phyloP scores from a whole-genome alignment of 805 yeast genomes.

The Diddensiella caesifluorescens region DNA sequence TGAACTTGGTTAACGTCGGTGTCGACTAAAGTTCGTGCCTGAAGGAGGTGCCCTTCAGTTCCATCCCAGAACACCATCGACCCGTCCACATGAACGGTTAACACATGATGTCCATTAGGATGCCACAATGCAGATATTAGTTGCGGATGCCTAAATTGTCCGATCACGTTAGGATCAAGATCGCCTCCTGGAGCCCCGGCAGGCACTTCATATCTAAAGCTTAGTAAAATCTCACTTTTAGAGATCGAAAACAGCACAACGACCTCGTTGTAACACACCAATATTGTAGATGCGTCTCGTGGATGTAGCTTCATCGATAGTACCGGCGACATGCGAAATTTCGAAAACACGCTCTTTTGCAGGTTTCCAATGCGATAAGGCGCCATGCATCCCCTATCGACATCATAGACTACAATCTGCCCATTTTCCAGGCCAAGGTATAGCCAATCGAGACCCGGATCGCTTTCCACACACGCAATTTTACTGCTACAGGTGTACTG shows the following conservation, averaged over 20 bases:
- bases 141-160: conserved; percentile 36
- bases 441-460: conserved; percentile 86
- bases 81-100: conserved; percentile 77
- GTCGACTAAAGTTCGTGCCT: conserved; percentile 69
- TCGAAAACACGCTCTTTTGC: conserved; percentile 58
- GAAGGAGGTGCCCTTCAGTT: conserved; percentile 62
- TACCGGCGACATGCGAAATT: conserved; percentile 59
- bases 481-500: conserved; percentile 58
- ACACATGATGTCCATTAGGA: conserved; percentile 84
- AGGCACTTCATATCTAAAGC: conserved; percentile 57
- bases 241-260: conserved; percentile 67
- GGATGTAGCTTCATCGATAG: conserved; percentile 75
- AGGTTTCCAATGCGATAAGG: conserved; percentile 64
- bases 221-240: conserved; percentile 49
- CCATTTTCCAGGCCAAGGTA: conserved; percentile 79
- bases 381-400: conserved; percentile 68
- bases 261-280: conserved; percentile 65
- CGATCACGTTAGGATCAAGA: conserved; percentile 23
- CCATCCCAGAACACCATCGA: conserved; percentile 92
- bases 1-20: conserved; percentile 54
- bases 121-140: conserved; percentile 65
- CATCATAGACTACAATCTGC: conserved; percentile 62
- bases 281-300: conserved; percentile 72
- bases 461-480: conserved; percentile 66
- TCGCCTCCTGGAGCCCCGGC: conserved; percentile 73